Percentiles rank a stretch among this genome's conserved stretches.
Conservation (phyloP, 192 early-diverging fungal species). For the Umbelopsis isabellina region DNA sequence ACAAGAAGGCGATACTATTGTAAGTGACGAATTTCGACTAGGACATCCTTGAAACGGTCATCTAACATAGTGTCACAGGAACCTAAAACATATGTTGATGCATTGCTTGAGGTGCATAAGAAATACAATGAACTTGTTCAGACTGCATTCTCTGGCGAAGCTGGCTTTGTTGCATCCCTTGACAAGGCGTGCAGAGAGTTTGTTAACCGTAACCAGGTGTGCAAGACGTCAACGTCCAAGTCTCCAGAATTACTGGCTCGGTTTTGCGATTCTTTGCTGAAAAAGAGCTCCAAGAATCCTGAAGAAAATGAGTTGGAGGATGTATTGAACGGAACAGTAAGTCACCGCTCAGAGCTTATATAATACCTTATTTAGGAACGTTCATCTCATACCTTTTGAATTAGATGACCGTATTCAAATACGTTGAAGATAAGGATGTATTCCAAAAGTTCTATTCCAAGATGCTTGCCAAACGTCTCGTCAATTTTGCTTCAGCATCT, state of each 20-base stretch:
- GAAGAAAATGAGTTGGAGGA: constrained; percentile 79
- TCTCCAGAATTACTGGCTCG: constrained; percentile 89
- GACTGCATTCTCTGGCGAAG: constrained; percentile 79
- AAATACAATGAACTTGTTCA: constrained; percentile 83
- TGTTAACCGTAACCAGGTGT: constrained; percentile 89
- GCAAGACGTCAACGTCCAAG: constrained; percentile 66
- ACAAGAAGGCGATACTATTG: constrained; percentile 56
- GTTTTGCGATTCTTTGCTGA: constrained; percentile 87
- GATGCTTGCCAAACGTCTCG: constrained; percentile 91
- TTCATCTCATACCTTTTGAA: neutral
- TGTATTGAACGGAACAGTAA: constrained; percentile 62
- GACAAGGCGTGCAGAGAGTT: constrained; percentile 95
- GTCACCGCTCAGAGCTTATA: neutral
- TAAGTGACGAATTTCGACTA: constrained; percentile 31
- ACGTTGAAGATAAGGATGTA: constrained; percentile 96
- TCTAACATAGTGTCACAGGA: constrained; percentile 46
- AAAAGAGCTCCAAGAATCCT: constrained; percentile 79
- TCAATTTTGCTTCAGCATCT: constrained; percentile 85
- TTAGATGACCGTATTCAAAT: constrained; percentile 94
- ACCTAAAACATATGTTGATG: constrained; percentile 85
- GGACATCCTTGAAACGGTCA: neutral
- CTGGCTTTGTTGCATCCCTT: constrained; percentile 86
- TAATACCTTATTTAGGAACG: neutral
- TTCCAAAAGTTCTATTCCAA: constrained; percentile 98
- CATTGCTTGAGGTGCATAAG: constrained; percentile 83